Evolutionary conservation across 2,329 filamentous ascomycete genomes (phyloP), one percentile per base, ranked within the genome.

Genomic region (Colletotrichum tabaci): DNA sequence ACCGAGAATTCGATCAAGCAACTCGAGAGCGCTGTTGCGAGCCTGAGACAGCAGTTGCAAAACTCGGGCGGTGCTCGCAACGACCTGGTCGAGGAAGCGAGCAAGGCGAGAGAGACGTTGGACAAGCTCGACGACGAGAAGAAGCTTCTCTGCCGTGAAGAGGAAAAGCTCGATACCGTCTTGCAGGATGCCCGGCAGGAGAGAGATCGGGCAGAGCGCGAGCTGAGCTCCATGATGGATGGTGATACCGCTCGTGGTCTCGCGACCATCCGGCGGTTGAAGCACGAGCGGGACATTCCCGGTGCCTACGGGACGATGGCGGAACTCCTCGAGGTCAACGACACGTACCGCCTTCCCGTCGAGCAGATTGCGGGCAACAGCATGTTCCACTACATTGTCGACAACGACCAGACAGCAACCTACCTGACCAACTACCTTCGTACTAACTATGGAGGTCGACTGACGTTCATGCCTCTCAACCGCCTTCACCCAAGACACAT

Each of bases 351-450:
- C 72, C 91, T 95, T 13, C 94, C 96, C 2, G 93, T 97, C 12
- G 96, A 99, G 82, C 94, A 97, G 76, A 96, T 95, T 62, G 96
- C 96, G 2, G 96, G 96, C 21, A 92, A 92, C 74, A 97, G 94
- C 79, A 87, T 99, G 10, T 99, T 99, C 83, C 94, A 99, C 82
- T 98, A 98, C 75, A 91, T 99, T 13, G 96, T 98, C 53, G 96
- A 99, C 80, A 96, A 93, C 61, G 94, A 97, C 72, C 90, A 93
- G 50, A 98, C 95, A 0, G 95, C 95, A 0, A 94, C 94, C 1
- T 90, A 90, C 75, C 89, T 98, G 44, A 90, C 96, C 53, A 93
- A 96, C 75, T 89, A 91, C 16, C 86, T 99, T 38, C 93, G 95
- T 79, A 92, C 91, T 74, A 91, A 94, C 75, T 93, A 91, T 72